Percentiles rank a stretch among this genome's conserved stretches.
Evolutionary conservation across 1,284 basidiomycete genomes (phyloP).

Genomic region (Cryptococcus depauperatus): DNA sequence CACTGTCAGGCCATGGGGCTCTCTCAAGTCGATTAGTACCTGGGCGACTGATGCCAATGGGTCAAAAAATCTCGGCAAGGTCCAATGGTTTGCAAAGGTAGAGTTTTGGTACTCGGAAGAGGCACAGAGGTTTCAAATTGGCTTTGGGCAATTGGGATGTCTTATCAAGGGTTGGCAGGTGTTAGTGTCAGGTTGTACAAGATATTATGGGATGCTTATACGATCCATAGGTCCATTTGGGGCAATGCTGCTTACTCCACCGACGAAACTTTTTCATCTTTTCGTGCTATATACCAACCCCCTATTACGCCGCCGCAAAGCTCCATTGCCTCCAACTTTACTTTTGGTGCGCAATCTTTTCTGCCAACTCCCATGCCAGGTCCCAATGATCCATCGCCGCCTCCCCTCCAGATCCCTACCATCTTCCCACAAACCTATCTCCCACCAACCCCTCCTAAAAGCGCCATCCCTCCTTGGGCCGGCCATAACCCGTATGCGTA

Average conservation of each 20-base stretch:
- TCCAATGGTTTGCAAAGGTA: constrained; percentile 60
- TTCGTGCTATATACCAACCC: background rate
- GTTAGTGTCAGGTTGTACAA: constrained; percentile 20
- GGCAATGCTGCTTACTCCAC: background rate
- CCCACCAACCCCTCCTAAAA: constrained; percentile 5
- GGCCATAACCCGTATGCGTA: constrained; percentile 23
- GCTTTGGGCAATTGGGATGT: constrained; percentile 18
- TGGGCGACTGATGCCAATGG: constrained; percentile 12
- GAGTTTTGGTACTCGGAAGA: constrained; percentile 87
- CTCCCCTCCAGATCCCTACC: too few species aligned
- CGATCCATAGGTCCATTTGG: constrained; percentile 11
- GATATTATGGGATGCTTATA: too few species aligned
- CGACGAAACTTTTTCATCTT: background rate
- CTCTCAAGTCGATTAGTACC: constrained; percentile 27
- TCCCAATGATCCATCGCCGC: too few species aligned
- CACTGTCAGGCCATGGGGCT: constrained; percentile 56
- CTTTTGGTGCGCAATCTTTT: background rate
- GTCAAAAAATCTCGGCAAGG: background rate
- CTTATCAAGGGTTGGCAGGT: constrained; percentile 32
- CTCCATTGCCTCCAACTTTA: background rate
- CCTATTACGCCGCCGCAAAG: background rate
- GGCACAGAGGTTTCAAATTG: constrained; percentile 63
- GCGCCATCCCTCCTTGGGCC: constrained; percentile 23
- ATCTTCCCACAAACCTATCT: constrained; percentile 2
- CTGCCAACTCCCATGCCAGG: too few species aligned